Evolutionary conservation across 2,329 filamentous ascomycete genomes (phyloP).

Genomic region (Fusarium setosum): DNA sequence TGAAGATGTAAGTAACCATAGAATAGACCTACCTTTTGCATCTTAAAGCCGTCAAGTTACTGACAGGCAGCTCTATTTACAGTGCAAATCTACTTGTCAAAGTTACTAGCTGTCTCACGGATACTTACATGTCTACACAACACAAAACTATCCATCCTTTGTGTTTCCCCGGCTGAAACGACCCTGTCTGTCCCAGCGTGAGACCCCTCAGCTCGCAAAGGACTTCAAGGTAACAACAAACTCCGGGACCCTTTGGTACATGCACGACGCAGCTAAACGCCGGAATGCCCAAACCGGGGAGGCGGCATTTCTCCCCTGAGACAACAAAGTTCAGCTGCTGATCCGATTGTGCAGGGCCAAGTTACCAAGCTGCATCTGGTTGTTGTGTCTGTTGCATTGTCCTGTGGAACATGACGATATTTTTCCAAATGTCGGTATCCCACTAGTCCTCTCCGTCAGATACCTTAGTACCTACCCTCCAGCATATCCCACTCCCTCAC

Average conservation of each 20-base stretch:
- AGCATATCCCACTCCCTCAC: neutral
- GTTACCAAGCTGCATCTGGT: neutral
- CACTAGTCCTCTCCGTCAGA: neutral
- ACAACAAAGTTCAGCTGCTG: neutral
- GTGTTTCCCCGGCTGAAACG: slow-evolving; percentile 1
- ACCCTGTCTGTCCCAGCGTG: slow-evolving; percentile 3
- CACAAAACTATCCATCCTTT: neutral
- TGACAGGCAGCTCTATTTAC: no score
- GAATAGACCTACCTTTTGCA: no score
- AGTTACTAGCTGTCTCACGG: no score
- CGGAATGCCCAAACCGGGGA: neutral
- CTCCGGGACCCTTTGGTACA: slow-evolving; percentile 20
- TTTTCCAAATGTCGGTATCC: slow-evolving; percentile 1
- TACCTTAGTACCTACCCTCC: no score
- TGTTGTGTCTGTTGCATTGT: neutral
- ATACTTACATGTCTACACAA: neutral
- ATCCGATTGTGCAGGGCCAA: neutral
- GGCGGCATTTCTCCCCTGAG: slow-evolving; percentile 1
- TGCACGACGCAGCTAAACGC: neutral
- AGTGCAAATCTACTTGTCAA: no score
- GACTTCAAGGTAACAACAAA: neutral
- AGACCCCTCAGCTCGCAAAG: neutral
- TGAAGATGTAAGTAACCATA: no score
- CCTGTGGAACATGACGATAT: neutral
- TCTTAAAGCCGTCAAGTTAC: no score